Evolutionary conservation across 176 grass and related monocot genomes (phyloP).

Genomic region (Juncus inflexus): DNA sequence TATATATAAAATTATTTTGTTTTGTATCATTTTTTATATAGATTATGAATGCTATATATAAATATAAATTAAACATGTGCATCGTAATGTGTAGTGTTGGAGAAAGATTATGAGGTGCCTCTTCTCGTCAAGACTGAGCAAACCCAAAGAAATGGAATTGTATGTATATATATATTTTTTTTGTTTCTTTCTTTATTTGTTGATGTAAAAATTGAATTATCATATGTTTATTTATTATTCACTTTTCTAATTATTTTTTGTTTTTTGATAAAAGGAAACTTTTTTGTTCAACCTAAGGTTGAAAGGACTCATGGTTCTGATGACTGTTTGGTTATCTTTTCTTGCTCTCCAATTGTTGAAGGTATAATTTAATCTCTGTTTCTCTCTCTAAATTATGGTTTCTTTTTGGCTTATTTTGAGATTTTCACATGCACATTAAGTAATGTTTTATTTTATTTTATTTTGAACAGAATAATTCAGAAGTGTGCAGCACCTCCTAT

Average conservation of each 20-base stretch:
- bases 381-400: not conserved
- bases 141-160: constrained; percentile 48
- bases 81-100: constrained; percentile 39
- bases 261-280: constrained; percentile 46
- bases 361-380: constrained; percentile 31
- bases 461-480: constrained; percentile 52
- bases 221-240: constrained; percentile 8
- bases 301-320: constrained; percentile 66
- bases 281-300: constrained; percentile 76
- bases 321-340: constrained; percentile 67
- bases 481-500: constrained; percentile 76
- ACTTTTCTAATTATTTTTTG: constrained; percentile 6
- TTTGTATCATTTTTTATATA: not conserved
- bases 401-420: not conserved
- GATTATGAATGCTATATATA: constrained; percentile 12
- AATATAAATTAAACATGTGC: no score
- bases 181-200: no score
- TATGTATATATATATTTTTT: constrained; percentile 27
- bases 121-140: constrained; percentile 50
- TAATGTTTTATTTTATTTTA: not conserved
- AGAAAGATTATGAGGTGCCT: constrained; percentile 46
- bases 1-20: constrained; percentile 1
- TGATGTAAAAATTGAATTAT: not conserved
- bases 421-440: not conserved
- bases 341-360: constrained; percentile 79